Evolutionary conservation across 805 yeast species (phyloP), one percentile per base, ranked within the genome.

Genomic region (Nakazawaea sp.): DNA sequence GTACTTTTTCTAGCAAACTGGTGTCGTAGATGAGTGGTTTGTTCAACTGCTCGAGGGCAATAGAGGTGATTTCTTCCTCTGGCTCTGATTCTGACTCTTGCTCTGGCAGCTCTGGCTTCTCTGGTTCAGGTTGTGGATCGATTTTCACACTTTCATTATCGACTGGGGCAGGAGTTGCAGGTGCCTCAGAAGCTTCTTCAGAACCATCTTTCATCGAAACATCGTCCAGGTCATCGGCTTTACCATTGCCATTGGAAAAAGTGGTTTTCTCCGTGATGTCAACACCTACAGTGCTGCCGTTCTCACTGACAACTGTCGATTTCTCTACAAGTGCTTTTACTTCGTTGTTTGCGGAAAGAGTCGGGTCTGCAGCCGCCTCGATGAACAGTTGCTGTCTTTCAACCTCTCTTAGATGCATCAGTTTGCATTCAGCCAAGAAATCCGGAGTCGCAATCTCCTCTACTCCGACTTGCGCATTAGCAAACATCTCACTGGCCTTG

Each of bases 391-490:
- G 58, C 46, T 73, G 77, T 47, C 79, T 72, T 30, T 59, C 58
- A 21, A 68, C 52, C 49, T 86, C 95, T 44, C 96, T 68, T 34
- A 62, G 65, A 41, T 81, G 70, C 52, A 89, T 65, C 15, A 75
- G 81, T 44, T 74, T 79, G 63, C 97, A 92, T 30, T 87, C 86
- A 30, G 72, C 70, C 18, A 81, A 52, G 40, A 92, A 80, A 26
- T 76, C 83, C 1, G 90, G 81, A 3, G 70, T 61, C 34, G 81
- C 76, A 47, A 89, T 77, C 45, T 92, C 99, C 49, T 92, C 98
- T 36, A 92, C 72, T 5, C 94, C 95, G 53, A 92, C 95, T 56
- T 88, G 96, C 0, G 96, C 95, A 60, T 92, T 89, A 10, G 97
- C 95, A 53, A 74, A 75, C 97, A 92, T 89, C 56, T 92, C 98